These are phyloP conservation scores for Haberlea rhodopensis DNA, from an alignment of 257 asterid genomes.

Conservation along the genomic window DNA sequence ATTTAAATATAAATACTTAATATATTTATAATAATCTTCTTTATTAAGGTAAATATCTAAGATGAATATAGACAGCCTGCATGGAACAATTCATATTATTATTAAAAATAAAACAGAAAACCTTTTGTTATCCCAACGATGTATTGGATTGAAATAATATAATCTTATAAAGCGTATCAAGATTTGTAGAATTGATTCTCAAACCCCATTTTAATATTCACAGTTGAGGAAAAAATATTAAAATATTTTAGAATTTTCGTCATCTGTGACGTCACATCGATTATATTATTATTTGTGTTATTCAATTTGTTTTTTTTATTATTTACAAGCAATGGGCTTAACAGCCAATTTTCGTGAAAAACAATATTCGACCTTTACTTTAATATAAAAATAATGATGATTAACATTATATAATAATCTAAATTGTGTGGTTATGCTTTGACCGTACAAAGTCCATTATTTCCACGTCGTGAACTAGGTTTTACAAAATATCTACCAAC, in stretches of 20 bases:
- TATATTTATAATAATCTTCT: too few relatives aligned
- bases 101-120: too few relatives aligned
- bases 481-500: neutral
- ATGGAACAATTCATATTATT: too few relatives aligned
- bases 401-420: neutral
- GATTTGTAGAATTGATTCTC: neutral
- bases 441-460: neutral
- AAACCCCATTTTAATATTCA: neutral
- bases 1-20: too few relatives aligned
- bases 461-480: neutral
- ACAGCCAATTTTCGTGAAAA: neutral
- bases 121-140: too few relatives aligned
- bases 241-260: neutral
- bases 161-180: neutral
- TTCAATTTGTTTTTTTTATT: too few relatives aligned
- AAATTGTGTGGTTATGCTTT: neutral
- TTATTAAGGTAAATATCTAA: too few relatives aligned
- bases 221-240: neutral
- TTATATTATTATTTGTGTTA: too few relatives aligned
- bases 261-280: neutral
- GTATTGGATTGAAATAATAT: too few relatives aligned
- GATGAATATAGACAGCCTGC: too few relatives aligned
- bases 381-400: too few relatives aligned
- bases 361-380: neutral
- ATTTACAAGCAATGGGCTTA: neutral